Evolutionary conservation across 106 monocot genomes (phyloP).

Genomic region (Triglochin maritima): DNA sequence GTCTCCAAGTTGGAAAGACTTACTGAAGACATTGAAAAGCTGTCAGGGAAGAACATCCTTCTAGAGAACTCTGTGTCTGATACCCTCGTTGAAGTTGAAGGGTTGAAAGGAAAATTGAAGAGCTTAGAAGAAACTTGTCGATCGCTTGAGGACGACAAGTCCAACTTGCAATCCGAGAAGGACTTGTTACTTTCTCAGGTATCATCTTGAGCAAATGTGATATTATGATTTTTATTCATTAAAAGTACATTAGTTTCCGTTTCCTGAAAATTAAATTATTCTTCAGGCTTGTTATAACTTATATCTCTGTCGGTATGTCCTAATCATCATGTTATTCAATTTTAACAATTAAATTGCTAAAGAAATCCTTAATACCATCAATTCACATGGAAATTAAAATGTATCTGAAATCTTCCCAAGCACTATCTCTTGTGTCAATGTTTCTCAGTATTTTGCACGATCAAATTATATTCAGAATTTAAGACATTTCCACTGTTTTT

Average conservation of each 20-base stretch:
- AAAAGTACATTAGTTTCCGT: background rate
- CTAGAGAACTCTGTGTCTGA: slow-evolving; percentile 65
- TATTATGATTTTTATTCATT: background rate
- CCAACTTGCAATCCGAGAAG: slow-evolving; percentile 48
- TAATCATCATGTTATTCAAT: too few relatives aligned
- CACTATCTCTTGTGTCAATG: too few relatives aligned
- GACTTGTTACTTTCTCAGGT: slow-evolving; percentile 57
- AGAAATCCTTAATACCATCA: too few relatives aligned
- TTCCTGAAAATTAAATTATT: too few relatives aligned
- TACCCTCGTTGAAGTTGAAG: slow-evolving; percentile 48
- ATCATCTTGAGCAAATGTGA: background rate
- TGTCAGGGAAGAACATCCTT: slow-evolving; percentile 37
- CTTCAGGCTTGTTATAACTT: too few relatives aligned
- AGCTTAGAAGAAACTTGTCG: slow-evolving; percentile 41
- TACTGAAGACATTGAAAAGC: slow-evolving; percentile 39
- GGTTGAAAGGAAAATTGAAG: slow-evolving; percentile 45
- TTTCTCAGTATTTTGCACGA: too few relatives aligned
- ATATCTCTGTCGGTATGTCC: too few relatives aligned
- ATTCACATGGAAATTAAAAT: too few relatives aligned
- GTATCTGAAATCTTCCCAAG: too few relatives aligned
- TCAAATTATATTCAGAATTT: too few relatives aligned
- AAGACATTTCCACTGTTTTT: too few relatives aligned
- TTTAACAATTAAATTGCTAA: too few relatives aligned
- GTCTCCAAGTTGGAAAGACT: slow-evolving; percentile 29
- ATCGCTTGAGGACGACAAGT: slow-evolving; percentile 46